Conservation (phyloP, 768 basidiomycete species). For the Leccinum sublutescens region DNA sequence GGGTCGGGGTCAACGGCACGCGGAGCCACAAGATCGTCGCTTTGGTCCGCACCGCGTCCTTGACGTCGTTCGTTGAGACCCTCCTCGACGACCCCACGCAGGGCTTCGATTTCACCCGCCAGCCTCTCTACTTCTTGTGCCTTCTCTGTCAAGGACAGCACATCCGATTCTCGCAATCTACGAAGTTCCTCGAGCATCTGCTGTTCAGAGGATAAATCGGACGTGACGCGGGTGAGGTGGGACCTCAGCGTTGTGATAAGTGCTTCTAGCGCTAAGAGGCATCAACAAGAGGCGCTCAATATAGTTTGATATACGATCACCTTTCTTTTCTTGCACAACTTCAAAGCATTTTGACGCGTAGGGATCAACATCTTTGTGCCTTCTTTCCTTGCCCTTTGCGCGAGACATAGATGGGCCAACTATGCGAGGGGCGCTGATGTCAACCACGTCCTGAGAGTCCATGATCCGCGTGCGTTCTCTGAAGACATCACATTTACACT, state of each 20-base stretch:
- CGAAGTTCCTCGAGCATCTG: slow-evolving; percentile 66
- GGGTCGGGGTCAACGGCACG: neutral
- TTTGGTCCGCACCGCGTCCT: slow-evolving; percentile 42
- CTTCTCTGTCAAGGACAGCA: slow-evolving; percentile 54
- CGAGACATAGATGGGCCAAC: slow-evolving; percentile 22
- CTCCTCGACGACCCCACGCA: slow-evolving; percentile 85
- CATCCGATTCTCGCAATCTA: slow-evolving; percentile 60
- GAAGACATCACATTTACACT: slow-evolving; percentile 74
- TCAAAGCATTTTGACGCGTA: slow-evolving; percentile 60
- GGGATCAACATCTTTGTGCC: slow-evolving; percentile 36
- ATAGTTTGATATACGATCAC: slow-evolving; percentile 40
- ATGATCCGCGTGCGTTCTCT: slow-evolving; percentile 64
- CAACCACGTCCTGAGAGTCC: slow-evolving; percentile 47
- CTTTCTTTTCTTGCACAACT: slow-evolving; percentile 87
- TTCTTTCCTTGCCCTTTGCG: slow-evolving; percentile 29
- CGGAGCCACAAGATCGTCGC: neutral
- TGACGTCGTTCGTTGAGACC: slow-evolving; percentile 73
- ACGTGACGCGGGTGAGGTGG: slow-evolving; percentile 75
- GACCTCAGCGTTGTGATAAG: slow-evolving; percentile 69
- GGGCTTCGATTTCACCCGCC: slow-evolving; percentile 79
- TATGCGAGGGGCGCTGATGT: slow-evolving; percentile 17
- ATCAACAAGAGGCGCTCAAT: slow-evolving; percentile 7
- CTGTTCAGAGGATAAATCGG: slow-evolving; percentile 77
- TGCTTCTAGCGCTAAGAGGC: slow-evolving; percentile 68
- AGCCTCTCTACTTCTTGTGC: slow-evolving; percentile 75